A percentile compares a stretch with the other conserved stretches of the same genome.
Evolutionary conservation across 2,329 filamentous ascomycete species (phyloP).

Genomic region (Ophiostoma himal-ulmi): DNA sequence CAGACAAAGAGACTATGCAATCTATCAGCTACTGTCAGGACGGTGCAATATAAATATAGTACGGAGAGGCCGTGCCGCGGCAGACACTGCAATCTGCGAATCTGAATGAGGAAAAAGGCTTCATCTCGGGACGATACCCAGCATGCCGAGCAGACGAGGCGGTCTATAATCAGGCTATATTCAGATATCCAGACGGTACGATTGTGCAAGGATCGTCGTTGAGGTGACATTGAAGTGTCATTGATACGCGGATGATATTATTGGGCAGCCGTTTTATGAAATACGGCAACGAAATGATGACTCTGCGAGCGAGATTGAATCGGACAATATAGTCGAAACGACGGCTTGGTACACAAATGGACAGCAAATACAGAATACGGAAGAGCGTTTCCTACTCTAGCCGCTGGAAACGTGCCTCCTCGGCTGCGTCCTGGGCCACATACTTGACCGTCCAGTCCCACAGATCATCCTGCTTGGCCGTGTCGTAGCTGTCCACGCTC

Average conservation of each 20-base stretch:
- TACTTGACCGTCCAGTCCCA: constrained; percentile 44
- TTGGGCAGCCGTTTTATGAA: not conserved
- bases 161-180: not conserved
- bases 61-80: not conserved
- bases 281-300: not conserved
- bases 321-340: not conserved
- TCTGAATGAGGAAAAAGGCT: not conserved
- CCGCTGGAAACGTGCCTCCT: constrained; percentile 12
- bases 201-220: not conserved
- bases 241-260: not conserved
- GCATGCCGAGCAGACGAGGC: not conserved
- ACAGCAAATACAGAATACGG: not conserved
- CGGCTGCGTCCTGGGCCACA: constrained; percentile 31
- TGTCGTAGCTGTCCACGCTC: constrained; percentile 40
- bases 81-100: not conserved
- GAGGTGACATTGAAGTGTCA: not conserved
- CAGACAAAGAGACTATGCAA: not conserved
- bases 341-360: not conserved
- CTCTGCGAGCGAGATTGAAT: not conserved
- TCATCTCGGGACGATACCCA: not conserved
- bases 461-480: constrained; percentile 44
- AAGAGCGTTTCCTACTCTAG: not conserved
- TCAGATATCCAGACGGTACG: not conserved
- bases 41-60: not conserved
- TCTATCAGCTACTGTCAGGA: not conserved